Conservation (phyloP, 108 stramenopile species). For the Fragilariopsis cylindrus region DNA sequence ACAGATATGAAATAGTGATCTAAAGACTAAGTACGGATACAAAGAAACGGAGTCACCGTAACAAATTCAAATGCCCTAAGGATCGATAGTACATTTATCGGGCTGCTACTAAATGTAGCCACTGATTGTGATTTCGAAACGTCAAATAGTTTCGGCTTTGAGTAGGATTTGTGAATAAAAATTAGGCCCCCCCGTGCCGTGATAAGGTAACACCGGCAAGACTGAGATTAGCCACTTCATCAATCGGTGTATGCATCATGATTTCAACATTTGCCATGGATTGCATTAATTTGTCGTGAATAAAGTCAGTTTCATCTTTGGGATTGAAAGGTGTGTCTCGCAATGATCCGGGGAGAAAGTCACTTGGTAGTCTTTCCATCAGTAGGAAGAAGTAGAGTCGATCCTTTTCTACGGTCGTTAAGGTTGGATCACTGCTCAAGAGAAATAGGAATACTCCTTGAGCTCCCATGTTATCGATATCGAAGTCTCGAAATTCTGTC, state of each 20-base stretch:
- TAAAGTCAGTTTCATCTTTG: conserved; percentile 1
- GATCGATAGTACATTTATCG: too few relatives aligned
- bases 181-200: too few relatives aligned
- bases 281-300: background rate
- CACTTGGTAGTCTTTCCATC: conserved; percentile 12
- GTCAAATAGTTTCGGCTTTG: too few relatives aligned
- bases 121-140: too few relatives aligned
- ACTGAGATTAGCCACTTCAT: background rate
- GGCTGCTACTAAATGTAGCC: too few relatives aligned
- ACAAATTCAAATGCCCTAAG: too few relatives aligned
- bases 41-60: too few relatives aligned
- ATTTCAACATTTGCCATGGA: conserved; percentile 6
- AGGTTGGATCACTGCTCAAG: conserved; percentile 1
- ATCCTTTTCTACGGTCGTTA: conserved; percentile 9
- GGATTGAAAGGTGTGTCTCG: conserved; percentile 10
- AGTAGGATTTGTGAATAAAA: too few relatives aligned
- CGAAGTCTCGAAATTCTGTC: conserved; percentile 7
- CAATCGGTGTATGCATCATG: conserved; percentile 5
- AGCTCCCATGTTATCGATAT: conserved; percentile 8
- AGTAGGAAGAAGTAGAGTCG: conserved; percentile 9
- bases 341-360: conserved; percentile 9
- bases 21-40: too few relatives aligned
- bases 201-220: background rate
- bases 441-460: conserved; percentile 6
- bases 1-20: too few relatives aligned